phyloP scores from a whole-genome alignment of 768 basidiomycete species.

The Lactarius akahatsu region DNA sequence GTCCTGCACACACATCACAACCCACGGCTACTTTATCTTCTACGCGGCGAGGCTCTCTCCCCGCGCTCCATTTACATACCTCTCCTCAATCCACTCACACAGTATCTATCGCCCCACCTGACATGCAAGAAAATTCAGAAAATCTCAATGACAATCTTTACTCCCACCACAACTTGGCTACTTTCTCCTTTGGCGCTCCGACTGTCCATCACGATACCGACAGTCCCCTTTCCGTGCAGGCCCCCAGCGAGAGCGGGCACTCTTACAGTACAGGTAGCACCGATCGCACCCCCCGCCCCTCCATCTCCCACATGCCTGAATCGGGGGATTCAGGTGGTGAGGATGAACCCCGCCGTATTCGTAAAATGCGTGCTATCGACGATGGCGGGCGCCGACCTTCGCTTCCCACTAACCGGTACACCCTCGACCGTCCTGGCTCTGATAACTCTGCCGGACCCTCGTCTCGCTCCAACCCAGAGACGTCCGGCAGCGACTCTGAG shows the following conservation, averaged over 20 bases:
- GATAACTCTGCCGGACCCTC: slow-evolving; percentile 6
- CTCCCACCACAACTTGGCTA: slow-evolving; percentile 41
- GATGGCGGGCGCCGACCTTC: slow-evolving; percentile 44
- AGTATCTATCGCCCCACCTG: slow-evolving; percentile 25
- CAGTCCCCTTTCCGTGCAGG: slow-evolving; percentile 39
- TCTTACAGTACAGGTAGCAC: slow-evolving; percentile 32
- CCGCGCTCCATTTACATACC: slow-evolving; percentile 33
- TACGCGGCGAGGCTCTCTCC: slow-evolving; percentile 34
- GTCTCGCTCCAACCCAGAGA: slow-evolving; percentile 11
- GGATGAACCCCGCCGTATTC: slow-evolving; percentile 33
- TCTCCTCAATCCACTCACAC: slow-evolving; percentile 28
- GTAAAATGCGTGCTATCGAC: slow-evolving; percentile 47
- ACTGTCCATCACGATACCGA: slow-evolving; percentile 34
- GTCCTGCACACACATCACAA: slow-evolving; percentile 27
- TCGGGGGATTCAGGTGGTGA: slow-evolving; percentile 41
- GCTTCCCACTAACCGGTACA: slow-evolving; percentile 39
- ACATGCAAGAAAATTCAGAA: slow-evolving; percentile 30
- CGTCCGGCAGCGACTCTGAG: slow-evolving; percentile 21
- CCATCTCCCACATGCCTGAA: slow-evolving; percentile 36
- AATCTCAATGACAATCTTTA: slow-evolving; percentile 29
- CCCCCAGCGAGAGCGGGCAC: slow-evolving; percentile 23
- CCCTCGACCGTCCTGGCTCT: slow-evolving; percentile 17
- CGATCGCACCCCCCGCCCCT: slow-evolving; percentile 48
- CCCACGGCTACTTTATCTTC: slow-evolving; percentile 33
- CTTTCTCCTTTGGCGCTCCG: slow-evolving; percentile 44